Evolutionary conservation across 1,139 yeast genomes (phyloP), one percentile per base, ranked within the genome.

Genomic region (Candida tetrigidarum): DNA sequence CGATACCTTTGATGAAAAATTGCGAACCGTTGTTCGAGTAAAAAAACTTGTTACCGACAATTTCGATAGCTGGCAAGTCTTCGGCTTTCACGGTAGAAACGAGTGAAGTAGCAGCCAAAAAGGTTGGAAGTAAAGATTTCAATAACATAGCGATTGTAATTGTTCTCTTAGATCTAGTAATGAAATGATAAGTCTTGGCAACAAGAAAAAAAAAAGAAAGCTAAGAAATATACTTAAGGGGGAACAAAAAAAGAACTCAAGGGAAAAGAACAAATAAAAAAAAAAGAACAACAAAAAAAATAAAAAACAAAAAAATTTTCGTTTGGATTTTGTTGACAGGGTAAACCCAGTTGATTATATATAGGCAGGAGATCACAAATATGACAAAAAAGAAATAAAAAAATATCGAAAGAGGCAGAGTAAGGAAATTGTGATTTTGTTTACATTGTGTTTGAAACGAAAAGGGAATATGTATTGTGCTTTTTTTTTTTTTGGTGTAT

Each of bases 11-110:
- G 53, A 74, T 66, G 55, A 63, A 69, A 49, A 74, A 74, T 53
- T 72, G 78, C 14, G 75, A 63, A 16, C 78, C 78, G 56, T 73
- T 74, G 56, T 73, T 71, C 47, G 69, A 56, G 59, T 62, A 73
- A 60, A 60, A 74, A 52, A 73, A 74, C 56, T 74, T 74, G 60
- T 73, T 73, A 36, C 78, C 78, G 39, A 72, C 66, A 34, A 74
- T 71, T 53, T 73, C 78, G 43, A 74, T 63, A 27, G 63, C 64
- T 4, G 77, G 77, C 40, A 51, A 49, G 26, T 52, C 56, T 28
- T 46, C 56, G 33, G 53, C 55, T 22, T 40, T 16, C 22, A 38
- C 50, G n/a, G 43, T 15, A 4, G 51, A n/a, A 22, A 46, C 37
- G 25, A 52, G 44, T 15, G 60, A 58, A 20, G 52, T 18, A 23